phyloP scores from a whole-genome alignment of 1,284 basidiomycete genomes.

The Malassezia globosa region DNA sequence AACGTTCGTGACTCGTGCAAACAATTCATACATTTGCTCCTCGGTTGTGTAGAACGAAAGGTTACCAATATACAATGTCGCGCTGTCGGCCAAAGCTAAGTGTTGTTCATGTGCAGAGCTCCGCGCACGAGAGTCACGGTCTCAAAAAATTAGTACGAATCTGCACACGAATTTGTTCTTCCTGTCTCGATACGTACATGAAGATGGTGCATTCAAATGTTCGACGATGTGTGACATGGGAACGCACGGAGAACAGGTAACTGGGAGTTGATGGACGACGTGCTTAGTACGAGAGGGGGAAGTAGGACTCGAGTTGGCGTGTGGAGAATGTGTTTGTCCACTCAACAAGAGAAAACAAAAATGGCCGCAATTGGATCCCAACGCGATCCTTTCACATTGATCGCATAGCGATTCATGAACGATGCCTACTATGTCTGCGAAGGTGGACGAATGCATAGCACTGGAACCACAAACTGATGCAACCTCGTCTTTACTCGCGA shows the following conservation, averaged over 20 bases:
- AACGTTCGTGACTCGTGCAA: constrained; percentile 76
- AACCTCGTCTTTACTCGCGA: constrained; percentile 51
- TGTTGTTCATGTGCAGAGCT: constrained; percentile 48
- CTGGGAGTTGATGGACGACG: not conserved
- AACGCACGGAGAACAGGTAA: too few species aligned
- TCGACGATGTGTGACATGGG: constrained; percentile 75
- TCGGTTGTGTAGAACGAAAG: constrained; percentile 66
- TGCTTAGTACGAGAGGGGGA: too few species aligned
- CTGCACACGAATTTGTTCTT: too few species aligned
- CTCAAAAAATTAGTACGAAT: too few species aligned
- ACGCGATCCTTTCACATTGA: not conserved
- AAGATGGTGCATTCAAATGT: constrained; percentile 78
- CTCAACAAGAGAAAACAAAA: too few species aligned
- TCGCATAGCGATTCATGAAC: not conserved
- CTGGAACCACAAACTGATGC: constrained; percentile 53
- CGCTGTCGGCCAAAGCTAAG: constrained; percentile 50
- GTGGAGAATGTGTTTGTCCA: not conserved
- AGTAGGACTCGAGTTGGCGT: not conserved
- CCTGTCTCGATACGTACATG: constrained; percentile 57
- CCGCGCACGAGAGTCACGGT: constrained; percentile 48
- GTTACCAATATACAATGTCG: constrained; percentile 61
- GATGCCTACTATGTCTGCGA: not conserved
- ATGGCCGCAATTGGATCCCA: too few species aligned
- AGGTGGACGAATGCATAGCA: not conserved
- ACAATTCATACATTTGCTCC: constrained; percentile 98